Conservation (phyloP, 192 early-diverging fungal species). For the Mortierella hygrophila region DNA sequence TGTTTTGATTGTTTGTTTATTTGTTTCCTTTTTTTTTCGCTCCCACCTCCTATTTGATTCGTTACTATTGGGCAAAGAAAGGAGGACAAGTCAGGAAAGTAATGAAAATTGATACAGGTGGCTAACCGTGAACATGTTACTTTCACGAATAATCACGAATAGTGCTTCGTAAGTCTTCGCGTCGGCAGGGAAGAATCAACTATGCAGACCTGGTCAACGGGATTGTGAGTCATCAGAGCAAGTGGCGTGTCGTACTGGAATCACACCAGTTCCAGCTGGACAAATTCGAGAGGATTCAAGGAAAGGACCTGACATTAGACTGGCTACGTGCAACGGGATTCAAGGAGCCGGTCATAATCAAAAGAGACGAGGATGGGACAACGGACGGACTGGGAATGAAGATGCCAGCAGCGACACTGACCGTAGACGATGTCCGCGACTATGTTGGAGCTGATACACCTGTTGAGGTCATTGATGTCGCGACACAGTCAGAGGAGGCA, state of each 20-base stretch:
- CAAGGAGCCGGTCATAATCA: slow-evolving; percentile 82
- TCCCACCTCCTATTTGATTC: too few species aligned
- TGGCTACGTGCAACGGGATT: slow-evolving; percentile 74
- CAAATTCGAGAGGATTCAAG: slow-evolving; percentile 75
- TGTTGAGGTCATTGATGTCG: slow-evolving; percentile 92
- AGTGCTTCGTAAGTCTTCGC: slow-evolving; percentile 68
- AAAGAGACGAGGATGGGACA: slow-evolving; percentile 32
- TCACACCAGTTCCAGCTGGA: slow-evolving; percentile 75
- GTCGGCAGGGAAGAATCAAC: slow-evolving; percentile 73
- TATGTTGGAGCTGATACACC: slow-evolving; percentile 71
- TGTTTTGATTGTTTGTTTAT: background rate
- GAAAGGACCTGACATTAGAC: slow-evolving; percentile 75
- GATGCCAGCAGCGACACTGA: slow-evolving; percentile 76
- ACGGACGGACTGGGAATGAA: slow-evolving; percentile 83
- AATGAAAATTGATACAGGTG: too few species aligned
- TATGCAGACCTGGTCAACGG: slow-evolving; percentile 90
- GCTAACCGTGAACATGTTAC: background rate
- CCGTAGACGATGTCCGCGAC: slow-evolving; percentile 71
- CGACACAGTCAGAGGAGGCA: slow-evolving; percentile 84
- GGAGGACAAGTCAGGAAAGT: too few species aligned
- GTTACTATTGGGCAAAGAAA: background rate
- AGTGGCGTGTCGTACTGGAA: slow-evolving; percentile 82
- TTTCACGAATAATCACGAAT: slow-evolving; percentile 40
- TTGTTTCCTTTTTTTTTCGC: slow-evolving; percentile 4
- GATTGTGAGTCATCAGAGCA: slow-evolving; percentile 79